phyloP scores from a whole-genome alignment of 75 land plant genomes.

The Selaginella tamariscina region DNA sequence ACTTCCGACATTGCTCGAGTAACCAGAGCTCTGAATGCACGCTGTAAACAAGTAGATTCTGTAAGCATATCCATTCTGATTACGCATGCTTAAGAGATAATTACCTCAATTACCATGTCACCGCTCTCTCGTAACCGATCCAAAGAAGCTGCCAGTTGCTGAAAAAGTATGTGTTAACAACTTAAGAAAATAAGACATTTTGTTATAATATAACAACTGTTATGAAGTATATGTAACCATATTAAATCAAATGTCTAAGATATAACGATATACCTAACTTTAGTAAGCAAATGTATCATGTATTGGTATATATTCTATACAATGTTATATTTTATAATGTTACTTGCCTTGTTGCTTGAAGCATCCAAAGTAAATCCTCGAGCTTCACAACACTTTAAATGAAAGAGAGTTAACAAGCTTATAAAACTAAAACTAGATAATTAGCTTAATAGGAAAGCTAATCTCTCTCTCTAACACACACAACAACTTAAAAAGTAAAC shows the following conservation, averaged over 20 bases:
- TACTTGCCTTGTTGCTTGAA: constrained; percentile 21
- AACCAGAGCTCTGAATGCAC: constrained; percentile 20
- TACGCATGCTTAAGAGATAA: background rate
- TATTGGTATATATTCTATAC: too few relatives aligned
- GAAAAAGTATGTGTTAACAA: background rate
- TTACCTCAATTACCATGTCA: constrained; percentile 18
- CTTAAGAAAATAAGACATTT: too few relatives aligned
- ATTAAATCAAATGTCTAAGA: too few relatives aligned
- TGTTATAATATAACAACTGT: too few relatives aligned
- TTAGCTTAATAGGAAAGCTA: background rate
- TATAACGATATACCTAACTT: too few relatives aligned
- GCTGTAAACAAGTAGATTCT: constrained; percentile 7
- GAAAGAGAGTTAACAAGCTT: background rate
- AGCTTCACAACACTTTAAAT: constrained; percentile 18
- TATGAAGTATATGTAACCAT: too few relatives aligned
- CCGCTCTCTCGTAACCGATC: constrained; percentile 16
- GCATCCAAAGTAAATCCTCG: constrained; percentile 19
- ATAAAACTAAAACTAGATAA: background rate
- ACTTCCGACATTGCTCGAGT: constrained; percentile 27
- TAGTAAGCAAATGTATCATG: too few relatives aligned
- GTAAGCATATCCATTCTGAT: too few relatives aligned
- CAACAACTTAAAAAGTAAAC: constrained; percentile 2
- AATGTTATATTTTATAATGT: background rate
- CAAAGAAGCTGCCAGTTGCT: constrained; percentile 22
- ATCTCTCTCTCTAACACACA: background rate